Conservation (phyloP, 768 basidiomycete species). For the Trametes meyenii region DNA sequence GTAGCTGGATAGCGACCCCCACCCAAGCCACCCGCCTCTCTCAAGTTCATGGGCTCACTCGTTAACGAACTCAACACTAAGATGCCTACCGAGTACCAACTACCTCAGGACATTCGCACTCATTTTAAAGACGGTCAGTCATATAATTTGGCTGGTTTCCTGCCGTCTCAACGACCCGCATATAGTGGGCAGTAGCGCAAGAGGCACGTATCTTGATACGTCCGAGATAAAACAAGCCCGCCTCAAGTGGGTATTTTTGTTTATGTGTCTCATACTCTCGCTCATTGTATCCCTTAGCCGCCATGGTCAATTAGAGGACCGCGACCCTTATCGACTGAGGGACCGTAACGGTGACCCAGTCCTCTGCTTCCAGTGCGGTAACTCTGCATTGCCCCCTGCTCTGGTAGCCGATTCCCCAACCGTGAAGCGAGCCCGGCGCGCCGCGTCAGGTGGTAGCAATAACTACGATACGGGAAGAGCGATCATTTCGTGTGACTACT, state of each 20-base stretch:
- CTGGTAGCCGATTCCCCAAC: slow-evolving; percentile 56
- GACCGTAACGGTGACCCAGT: slow-evolving; percentile 83
- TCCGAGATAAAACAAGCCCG: slow-evolving; percentile 77
- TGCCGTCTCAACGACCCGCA: slow-evolving; percentile 3
- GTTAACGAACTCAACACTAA: slow-evolving; percentile 66
- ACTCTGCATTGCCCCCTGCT: slow-evolving; percentile 67
- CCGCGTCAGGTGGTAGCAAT: slow-evolving; percentile 39
- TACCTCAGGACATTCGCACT: slow-evolving; percentile 81
- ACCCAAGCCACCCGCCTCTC: slow-evolving; percentile 62
- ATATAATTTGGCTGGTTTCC: not conserved
- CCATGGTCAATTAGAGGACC: slow-evolving; percentile 86
- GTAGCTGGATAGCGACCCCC: slow-evolving; percentile 58
- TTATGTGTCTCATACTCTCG: slow-evolving; percentile 2
- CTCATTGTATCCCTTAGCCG: slow-evolving; percentile 51
- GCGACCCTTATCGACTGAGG: slow-evolving; percentile 84
- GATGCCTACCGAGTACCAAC: slow-evolving; percentile 81
- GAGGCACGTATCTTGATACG: slow-evolving; percentile 83
- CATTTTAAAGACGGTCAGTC: slow-evolving; percentile 84
- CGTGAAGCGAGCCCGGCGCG: slow-evolving; percentile 56
- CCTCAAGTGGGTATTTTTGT: slow-evolving; percentile 65
- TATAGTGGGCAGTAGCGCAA: slow-evolving; percentile 75
- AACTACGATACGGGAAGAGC: slow-evolving; percentile 62
- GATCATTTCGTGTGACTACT: slow-evolving; percentile 95
- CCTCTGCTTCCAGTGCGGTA: slow-evolving; percentile 90
- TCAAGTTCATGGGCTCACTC: slow-evolving; percentile 63